Evolutionary conservation across 1,284 basidiomycete genomes (phyloP), one percentile per base, ranked within the genome.

Genomic region (Exsudoporus floridanus): DNA sequence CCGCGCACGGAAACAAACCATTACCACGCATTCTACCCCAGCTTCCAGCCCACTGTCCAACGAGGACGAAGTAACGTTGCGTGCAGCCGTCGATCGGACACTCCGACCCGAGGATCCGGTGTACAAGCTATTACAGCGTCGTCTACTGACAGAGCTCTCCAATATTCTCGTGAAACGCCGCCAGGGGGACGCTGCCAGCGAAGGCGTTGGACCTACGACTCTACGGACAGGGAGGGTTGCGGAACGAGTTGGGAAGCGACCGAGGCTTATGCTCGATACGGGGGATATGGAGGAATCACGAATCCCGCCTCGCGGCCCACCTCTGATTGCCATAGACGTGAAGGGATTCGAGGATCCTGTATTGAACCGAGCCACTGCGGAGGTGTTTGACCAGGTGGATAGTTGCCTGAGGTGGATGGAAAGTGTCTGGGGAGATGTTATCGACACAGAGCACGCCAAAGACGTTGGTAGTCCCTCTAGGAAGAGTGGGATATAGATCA

Each of bases 81-180:
- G 84, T 23, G 73, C 74, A 2, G 77, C 82, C 2, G 84, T 88
- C 6, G 76, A 81, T 46, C 77, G 84, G 40, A 84, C 82, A 5
- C 70, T 90, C 46, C 77, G 77, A 49, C 72, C 78, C 21, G 66
- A 73, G 27, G 85, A 88, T 63, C 84, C 84, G 0, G 87, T 87
- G 4, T 90, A 85, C 65, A 57, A 75, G 44, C 70, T 90, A 5
- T 66, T 90, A 33, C 81, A 80, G 60, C 77, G 71, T 37, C 77
- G 87, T 23, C 69, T 89, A 16, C 60, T 82, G 34, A 70, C 65
- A 2, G 77, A 74, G 6, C 58, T 90, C 10, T 70, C 69, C 21
- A 63, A 64, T 25, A 67, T 68, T 10, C 61, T 80, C 16, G 53
- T 64, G 39, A 52, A 52, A 49, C 45, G 48, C 55, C 58, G 57